A percentile compares a stretch with the other conserved stretches of the same genome.
phyloP scores from a whole-genome alignment of 352 stramenopile species.

The Phytophthora ramorum region DNA sequence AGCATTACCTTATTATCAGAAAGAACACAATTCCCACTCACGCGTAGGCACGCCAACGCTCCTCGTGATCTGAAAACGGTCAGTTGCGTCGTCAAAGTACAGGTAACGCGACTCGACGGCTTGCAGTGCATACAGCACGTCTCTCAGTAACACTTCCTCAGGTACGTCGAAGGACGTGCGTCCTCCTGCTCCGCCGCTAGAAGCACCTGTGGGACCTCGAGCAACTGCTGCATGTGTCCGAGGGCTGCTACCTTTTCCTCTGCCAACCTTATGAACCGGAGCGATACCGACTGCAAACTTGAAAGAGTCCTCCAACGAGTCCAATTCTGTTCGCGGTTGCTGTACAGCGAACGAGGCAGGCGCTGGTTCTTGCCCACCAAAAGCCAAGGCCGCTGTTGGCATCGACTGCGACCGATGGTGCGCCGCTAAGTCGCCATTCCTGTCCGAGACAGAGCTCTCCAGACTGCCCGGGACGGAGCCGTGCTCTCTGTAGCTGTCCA shows the following conservation, averaged over 20 bases:
- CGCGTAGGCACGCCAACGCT: constrained; percentile 79
- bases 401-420: constrained; percentile 42
- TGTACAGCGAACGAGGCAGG: constrained; percentile 1
- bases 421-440: constrained; percentile 1
- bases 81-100: constrained; percentile 78
- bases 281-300: constrained; percentile 78
- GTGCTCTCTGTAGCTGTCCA: constrained; percentile 14
- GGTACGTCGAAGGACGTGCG: constrained; percentile 70
- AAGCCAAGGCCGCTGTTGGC: constrained; percentile 20
- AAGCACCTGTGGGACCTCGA: constrained; percentile 1
- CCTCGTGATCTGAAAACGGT: constrained; percentile 84
- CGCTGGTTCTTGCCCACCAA: constrained; percentile 10
- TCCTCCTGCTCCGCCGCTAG: constrained; percentile 7
- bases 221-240: constrained; percentile 11
- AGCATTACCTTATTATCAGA: constrained; percentile 7
- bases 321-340: constrained; percentile 42
- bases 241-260: constrained; percentile 32
- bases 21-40: constrained; percentile 41
- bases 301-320: constrained; percentile 83
- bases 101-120: constrained; percentile 93
- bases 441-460: constrained; percentile 20
- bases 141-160: constrained; percentile 90
- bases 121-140: constrained; percentile 93
- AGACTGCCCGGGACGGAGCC: constrained; percentile 11
- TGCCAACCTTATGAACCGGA: constrained; percentile 37